Conservation (phyloP, 78 protist genomes). For the Protostelium mycophagum region DNA sequence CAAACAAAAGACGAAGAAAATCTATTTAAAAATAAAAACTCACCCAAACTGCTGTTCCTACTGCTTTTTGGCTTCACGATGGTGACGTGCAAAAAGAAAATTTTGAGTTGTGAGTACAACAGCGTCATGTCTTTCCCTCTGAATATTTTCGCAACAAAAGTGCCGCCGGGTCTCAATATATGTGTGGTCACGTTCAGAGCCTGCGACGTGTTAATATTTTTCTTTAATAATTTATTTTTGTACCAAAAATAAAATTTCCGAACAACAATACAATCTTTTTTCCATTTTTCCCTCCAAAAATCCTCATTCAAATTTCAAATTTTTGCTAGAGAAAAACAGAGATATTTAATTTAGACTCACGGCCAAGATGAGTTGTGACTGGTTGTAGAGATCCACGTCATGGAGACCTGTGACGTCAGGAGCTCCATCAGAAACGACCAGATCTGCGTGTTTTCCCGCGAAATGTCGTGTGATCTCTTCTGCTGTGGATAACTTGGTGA, state of each 20-base stretch:
- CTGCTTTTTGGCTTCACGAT: conserved; percentile 86
- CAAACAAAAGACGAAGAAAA: no score
- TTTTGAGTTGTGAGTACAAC: conserved; percentile 76
- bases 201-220: no score
- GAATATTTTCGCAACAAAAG: conserved; percentile 96
- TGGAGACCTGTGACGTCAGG: conserved; percentile 99
- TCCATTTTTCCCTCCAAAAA: neutral
- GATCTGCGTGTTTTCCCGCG: conserved; percentile 87
- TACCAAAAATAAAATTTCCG: no score
- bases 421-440: conserved; percentile 99
- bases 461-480: conserved; percentile 64
- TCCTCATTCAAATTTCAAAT: neutral
- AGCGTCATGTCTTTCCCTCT: conserved; percentile 82
- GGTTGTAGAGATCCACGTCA: conserved; percentile 97
- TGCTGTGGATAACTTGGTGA: conserved; percentile 78
- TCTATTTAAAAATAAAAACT: no score
- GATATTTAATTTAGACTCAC: no score
- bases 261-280: no score
- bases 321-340: neutral
- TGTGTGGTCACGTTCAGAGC: conserved; percentile 94
- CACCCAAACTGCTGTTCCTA: no score
- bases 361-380: conserved; percentile 91
- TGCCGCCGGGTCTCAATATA: conserved; percentile 88
- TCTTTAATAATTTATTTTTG: no score
- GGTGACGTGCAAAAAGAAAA: conserved; percentile 82